phyloP scores from a whole-genome alignment of 2,329 filamentous ascomycete species.

The Botryotinia convoluta region DNA sequence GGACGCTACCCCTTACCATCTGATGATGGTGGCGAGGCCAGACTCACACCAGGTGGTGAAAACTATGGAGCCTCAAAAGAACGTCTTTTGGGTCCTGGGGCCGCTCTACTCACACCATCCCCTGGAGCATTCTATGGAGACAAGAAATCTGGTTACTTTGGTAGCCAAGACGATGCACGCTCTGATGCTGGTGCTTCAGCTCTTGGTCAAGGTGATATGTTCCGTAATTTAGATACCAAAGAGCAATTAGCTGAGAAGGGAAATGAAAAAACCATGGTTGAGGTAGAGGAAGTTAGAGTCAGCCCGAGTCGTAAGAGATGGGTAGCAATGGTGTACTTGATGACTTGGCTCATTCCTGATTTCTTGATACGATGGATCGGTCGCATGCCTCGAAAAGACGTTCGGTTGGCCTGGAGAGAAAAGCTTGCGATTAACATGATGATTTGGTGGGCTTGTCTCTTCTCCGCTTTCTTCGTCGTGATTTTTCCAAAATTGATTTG shows the following conservation, averaged over 20 bases:
- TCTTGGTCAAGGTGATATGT: slow-evolving; percentile 93
- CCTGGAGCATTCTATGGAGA: slow-evolving; percentile 66
- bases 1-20: slow-evolving; percentile 54
- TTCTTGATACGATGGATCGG: slow-evolving; percentile 74
- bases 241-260: slow-evolving; percentile 94
- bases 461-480: slow-evolving; percentile 86
- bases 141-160: slow-evolving; percentile 79
- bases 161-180: slow-evolving; percentile 69
- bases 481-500: slow-evolving; percentile 85
- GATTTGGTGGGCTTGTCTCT: slow-evolving; percentile 82
- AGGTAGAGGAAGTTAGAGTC: slow-evolving; percentile 80
- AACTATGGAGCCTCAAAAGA: slow-evolving; percentile 63
- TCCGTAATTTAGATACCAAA: slow-evolving; percentile 90
- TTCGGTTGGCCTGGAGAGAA: slow-evolving; percentile 91
- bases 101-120: slow-evolving; percentile 50
- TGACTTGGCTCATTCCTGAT: slow-evolving; percentile 89
- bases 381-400: slow-evolving; percentile 86
- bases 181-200: slow-evolving; percentile 93
- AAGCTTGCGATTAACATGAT: slow-evolving; percentile 97
- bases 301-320: slow-evolving; percentile 84
- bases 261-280: slow-evolving; percentile 84
- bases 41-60: slow-evolving; percentile 57
- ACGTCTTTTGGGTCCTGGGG: slow-evolving; percentile 48
- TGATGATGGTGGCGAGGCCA: slow-evolving; percentile 60
- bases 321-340: slow-evolving; percentile 76